phyloP scores from a whole-genome alignment of 495 filamentous ascomycete species.

The Chaetomium tenue region DNA sequence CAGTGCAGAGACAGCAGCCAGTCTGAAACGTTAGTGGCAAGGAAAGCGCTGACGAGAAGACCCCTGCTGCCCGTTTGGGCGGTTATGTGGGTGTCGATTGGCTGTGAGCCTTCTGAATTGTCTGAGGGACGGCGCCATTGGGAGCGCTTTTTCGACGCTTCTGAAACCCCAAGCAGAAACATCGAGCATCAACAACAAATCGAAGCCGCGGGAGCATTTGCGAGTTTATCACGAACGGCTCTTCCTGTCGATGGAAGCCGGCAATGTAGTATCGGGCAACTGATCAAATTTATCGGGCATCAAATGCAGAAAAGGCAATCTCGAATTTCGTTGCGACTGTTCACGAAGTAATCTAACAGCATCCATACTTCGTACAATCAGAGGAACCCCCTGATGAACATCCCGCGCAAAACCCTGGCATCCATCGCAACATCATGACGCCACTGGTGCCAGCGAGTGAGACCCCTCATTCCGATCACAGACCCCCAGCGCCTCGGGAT shows the following conservation, averaged over 20 bases:
- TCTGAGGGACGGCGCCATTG: constrained; percentile 15
- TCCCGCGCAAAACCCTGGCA: not conserved
- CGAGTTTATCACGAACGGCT: too few species aligned
- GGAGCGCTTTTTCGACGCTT: constrained; percentile 10
- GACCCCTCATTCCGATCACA: not conserved
- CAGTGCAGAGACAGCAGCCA: not conserved
- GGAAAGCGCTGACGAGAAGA: constrained; percentile 13
- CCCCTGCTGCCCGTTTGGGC: constrained; percentile 23
- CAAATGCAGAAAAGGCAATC: not conserved
- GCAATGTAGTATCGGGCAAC: too few species aligned
- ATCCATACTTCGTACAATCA: too few species aligned
- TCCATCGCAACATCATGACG: not conserved
- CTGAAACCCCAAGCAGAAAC: constrained; percentile 17
- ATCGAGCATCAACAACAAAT: not conserved
- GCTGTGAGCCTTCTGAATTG: constrained; percentile 7
- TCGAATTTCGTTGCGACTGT: not conserved
- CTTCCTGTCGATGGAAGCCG: too few species aligned
- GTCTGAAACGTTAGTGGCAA: constrained; percentile 35
- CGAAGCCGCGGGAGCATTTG: not conserved
- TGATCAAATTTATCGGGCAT: not conserved
- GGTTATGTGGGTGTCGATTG: constrained; percentile 22
- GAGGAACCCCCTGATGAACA: not conserved
- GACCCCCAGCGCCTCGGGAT: constrained; percentile 26
- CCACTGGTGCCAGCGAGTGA: not conserved
- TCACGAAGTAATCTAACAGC: too few species aligned